These are phyloP conservation scores for Lyophyllum shimeji DNA, from an alignment of 768 basidiomycete genomes.

Conservation along the genomic window DNA sequence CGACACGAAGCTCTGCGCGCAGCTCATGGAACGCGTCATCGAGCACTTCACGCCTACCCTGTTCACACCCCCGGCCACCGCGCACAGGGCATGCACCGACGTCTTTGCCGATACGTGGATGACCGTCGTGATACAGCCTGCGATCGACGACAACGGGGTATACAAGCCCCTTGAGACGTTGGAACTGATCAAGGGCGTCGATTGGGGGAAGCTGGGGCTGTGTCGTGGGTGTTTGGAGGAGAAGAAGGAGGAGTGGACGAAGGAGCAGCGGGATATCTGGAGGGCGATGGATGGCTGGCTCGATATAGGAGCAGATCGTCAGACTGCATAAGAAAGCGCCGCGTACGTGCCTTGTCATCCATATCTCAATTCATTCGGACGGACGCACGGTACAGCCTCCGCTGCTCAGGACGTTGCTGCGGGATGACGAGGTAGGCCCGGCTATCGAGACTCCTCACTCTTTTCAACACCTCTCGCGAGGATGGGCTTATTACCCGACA, in stretches of 20 bases:
- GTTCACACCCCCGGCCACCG: slow-evolving; percentile 68
- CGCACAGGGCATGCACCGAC: slow-evolving; percentile 76
- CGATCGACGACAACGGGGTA: slow-evolving; percentile 59
- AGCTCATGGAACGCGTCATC: slow-evolving; percentile 56
- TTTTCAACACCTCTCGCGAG: too few relatives aligned
- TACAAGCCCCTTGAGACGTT: slow-evolving; percentile 75
- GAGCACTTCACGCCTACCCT: slow-evolving; percentile 69
- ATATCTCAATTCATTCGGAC: too few relatives aligned
- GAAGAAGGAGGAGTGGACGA: slow-evolving; percentile 66
- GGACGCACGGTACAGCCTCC: too few relatives aligned
- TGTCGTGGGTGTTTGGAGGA: slow-evolving; percentile 57
- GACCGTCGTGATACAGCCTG: slow-evolving; percentile 64
- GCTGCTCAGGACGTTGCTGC: too few relatives aligned
- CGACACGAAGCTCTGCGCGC: slow-evolving; percentile 40
- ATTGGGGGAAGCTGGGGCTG: slow-evolving; percentile 60
- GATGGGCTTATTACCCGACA: too few relatives aligned
- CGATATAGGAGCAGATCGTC: slow-evolving; percentile 1
- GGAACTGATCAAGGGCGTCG: slow-evolving; percentile 52
- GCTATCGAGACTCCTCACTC: too few relatives aligned
- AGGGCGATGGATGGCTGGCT: slow-evolving; percentile 61
- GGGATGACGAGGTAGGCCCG: too few relatives aligned
- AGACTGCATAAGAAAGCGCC: too few relatives aligned
- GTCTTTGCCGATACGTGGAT: slow-evolving; percentile 74
- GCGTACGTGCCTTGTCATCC: too few relatives aligned
- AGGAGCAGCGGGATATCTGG: slow-evolving; percentile 63